phyloP scores from a whole-genome alignment of 257 asterid genomes.

The Orobanche coerulescens region DNA sequence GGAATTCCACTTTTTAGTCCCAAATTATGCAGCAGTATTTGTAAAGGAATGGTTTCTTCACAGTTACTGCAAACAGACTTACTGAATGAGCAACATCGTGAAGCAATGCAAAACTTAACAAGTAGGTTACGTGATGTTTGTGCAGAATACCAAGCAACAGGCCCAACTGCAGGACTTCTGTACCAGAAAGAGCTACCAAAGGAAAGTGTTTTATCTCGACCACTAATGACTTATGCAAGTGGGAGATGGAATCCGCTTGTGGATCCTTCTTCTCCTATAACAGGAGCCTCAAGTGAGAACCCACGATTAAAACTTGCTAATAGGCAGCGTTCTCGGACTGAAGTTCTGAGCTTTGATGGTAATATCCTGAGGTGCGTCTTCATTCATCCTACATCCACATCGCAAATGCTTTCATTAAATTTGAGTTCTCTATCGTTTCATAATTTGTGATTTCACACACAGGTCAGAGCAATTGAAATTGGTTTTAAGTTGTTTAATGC shows the following conservation, averaged over 20 bases:
- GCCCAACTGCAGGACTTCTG: slow-evolving; percentile 82
- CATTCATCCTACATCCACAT: slow-evolving; percentile 9
- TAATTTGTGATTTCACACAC: not conserved
- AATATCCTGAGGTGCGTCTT: slow-evolving; percentile 68
- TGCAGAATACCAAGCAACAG: slow-evolving; percentile 86
- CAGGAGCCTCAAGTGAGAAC: slow-evolving; percentile 80
- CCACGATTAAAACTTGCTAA: slow-evolving; percentile 85
- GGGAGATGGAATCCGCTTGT: slow-evolving; percentile 93
- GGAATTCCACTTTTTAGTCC: slow-evolving; percentile 97
- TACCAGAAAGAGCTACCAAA: slow-evolving; percentile 83
- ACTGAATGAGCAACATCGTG: slow-evolving; percentile 65
- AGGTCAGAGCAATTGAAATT: slow-evolving; percentile 2
- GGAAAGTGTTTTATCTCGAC: slow-evolving; percentile 51
- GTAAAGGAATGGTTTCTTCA: slow-evolving; percentile 78
- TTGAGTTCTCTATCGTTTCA: not conserved
- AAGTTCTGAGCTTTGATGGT: slow-evolving; percentile 97
- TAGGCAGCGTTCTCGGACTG: slow-evolving; percentile 77
- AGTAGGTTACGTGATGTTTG: slow-evolving; percentile 70
- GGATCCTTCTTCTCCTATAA: slow-evolving; percentile 97
- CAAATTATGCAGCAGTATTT: slow-evolving; percentile 67
- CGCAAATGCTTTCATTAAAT: slow-evolving; percentile 4
- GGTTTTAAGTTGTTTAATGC: not conserved
- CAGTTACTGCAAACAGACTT: slow-evolving; percentile 84
- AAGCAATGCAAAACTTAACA: slow-evolving; percentile 85
- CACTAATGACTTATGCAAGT: slow-evolving; percentile 89